These are phyloP conservation scores for Colletotrichum musicola DNA, from an alignment of 2,329 filamentous ascomycete species.

Conservation along the genomic window DNA sequence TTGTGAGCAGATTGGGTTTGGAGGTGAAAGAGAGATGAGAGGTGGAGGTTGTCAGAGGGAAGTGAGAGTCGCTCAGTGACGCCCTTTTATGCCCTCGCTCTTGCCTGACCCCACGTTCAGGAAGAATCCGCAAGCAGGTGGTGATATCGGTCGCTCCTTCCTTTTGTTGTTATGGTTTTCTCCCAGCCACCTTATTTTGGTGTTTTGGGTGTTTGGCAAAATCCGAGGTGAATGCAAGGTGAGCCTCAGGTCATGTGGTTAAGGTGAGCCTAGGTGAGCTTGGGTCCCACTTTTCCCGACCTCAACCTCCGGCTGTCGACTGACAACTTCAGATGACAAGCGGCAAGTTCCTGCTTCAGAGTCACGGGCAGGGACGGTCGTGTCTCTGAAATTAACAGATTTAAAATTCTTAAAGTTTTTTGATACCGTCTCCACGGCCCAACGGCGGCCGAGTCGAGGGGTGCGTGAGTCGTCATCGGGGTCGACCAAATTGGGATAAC, in stretches of 20 bases:
- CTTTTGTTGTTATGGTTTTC: too few relatives aligned
- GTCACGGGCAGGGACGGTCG: neutral
- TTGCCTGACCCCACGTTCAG: too few relatives aligned
- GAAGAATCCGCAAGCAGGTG: too few relatives aligned
- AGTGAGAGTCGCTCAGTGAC: too few relatives aligned
- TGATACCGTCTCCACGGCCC: neutral
- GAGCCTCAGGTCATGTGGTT: neutral
- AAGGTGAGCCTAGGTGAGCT: neutral
- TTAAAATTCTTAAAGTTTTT: neutral
- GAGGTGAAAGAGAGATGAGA: too few relatives aligned
- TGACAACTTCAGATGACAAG: slow-evolving; percentile 23
- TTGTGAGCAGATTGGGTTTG: neutral
- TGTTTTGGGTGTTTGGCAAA: too few relatives aligned
- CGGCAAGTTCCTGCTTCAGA: slow-evolving; percentile 17
- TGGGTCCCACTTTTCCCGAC: slow-evolving; percentile 8
- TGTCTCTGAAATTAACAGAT: neutral
- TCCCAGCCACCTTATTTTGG: too few relatives aligned
- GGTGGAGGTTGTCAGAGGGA: too few relatives aligned
- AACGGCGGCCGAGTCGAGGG: neutral
- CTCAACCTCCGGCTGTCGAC: neutral
- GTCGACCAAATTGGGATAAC: slow-evolving; percentile 1
- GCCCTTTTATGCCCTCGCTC: too few relatives aligned
- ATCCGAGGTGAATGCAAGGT: neutral
- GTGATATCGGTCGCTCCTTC: too few relatives aligned
- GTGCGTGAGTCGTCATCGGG: neutral